phyloP scores from a whole-genome alignment of 495 filamentous ascomycete species.

The Penicillium angulare region DNA sequence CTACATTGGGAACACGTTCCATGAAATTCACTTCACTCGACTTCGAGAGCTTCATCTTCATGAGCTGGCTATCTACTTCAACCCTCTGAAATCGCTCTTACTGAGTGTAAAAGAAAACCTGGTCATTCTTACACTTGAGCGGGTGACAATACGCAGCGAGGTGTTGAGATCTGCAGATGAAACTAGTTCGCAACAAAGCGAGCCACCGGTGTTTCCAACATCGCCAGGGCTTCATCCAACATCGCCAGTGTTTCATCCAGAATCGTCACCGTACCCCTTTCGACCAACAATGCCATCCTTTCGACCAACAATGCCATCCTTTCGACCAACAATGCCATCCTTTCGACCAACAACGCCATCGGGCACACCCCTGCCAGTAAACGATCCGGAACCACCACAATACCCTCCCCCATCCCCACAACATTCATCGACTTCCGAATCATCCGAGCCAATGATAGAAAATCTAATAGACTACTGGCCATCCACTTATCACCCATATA shows the following conservation, averaged over 20 bases:
- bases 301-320: background rate
- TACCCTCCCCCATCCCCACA: background rate
- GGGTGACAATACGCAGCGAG: slow-evolving; percentile 2
- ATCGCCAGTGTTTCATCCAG: too few relatives aligned
- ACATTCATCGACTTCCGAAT: background rate
- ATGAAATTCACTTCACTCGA: background rate
- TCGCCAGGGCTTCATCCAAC: background rate
- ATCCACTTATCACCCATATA: background rate
- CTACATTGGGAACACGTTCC: background rate
- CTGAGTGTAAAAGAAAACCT: background rate
- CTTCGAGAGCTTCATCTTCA: slow-evolving; percentile 6
- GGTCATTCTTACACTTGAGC: background rate
- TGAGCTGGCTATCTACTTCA: background rate
- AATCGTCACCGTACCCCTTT: too few relatives aligned
- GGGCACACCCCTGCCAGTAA: background rate
- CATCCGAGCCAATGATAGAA: background rate
- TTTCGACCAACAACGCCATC: background rate
- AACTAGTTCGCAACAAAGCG: background rate
- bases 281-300: background rate
- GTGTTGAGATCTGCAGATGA: background rate
- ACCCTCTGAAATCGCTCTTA: background rate
- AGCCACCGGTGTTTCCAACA: background rate
- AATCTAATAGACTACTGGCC: background rate
- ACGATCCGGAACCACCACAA: background rate
- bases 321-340: background rate